Evolutionary conservation across 148 eudicot genomes (phyloP).

Genomic region (Drosera capensis): DNA sequence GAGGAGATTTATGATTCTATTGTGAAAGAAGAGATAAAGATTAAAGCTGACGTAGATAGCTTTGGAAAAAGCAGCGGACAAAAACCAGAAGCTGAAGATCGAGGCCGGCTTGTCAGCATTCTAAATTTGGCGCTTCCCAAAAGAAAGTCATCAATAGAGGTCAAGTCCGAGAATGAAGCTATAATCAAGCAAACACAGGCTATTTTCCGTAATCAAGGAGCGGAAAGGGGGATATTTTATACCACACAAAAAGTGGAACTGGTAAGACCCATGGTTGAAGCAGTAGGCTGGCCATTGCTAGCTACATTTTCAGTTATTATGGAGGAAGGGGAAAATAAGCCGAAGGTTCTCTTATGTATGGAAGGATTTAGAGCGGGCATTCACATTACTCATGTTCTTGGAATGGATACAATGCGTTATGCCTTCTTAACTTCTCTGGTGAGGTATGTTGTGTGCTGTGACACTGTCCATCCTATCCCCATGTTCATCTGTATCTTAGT

Average conservation of each 20-base stretch:
- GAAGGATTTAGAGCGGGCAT: constrained; percentile 94
- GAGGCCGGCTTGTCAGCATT: constrained; percentile 80
- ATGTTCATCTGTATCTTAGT: too few species aligned
- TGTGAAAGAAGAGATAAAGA: constrained; percentile 84
- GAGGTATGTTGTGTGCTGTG: constrained; percentile 28
- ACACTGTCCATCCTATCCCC: not conserved
- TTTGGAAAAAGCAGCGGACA: constrained; percentile 47
- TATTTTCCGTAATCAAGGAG: constrained; percentile 54
- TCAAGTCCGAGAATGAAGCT: constrained; percentile 74
- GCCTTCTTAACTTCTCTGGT: constrained; percentile 83
- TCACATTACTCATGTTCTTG: constrained; percentile 79
- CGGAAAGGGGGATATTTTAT: constrained; percentile 76
- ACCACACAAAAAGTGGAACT: constrained; percentile 76
- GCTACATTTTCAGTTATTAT: constrained; percentile 95
- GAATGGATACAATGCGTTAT: constrained; percentile 99
- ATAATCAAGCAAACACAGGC: constrained; percentile 80
- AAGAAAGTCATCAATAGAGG: constrained; percentile 36
- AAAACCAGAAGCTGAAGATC: constrained; percentile 77
- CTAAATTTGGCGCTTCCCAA: constrained; percentile 90
- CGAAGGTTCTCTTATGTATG: constrained; percentile 80
- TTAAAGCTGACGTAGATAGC: constrained; percentile 63
- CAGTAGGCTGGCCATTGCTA: constrained; percentile 96
- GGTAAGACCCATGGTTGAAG: constrained; percentile 91
- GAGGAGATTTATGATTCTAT: constrained; percentile 95
- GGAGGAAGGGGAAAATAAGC: constrained; percentile 94